Conservation (phyloP, 768 basidiomycete genomes). For the Leccinum imitatum region DNA sequence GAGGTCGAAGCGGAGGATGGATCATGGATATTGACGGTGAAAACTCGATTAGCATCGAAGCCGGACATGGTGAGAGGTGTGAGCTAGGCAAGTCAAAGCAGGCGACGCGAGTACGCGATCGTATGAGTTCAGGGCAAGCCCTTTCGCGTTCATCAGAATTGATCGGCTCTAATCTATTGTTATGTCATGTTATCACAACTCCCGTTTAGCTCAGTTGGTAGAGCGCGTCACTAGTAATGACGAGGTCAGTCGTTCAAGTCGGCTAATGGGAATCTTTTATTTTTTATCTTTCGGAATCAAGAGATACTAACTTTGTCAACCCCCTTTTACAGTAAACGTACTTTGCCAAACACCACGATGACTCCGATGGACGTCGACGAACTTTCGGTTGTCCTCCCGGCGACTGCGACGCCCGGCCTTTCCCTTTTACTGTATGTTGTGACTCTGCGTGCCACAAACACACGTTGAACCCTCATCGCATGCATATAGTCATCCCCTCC, state of each 20-base stretch:
- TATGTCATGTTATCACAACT: not conserved
- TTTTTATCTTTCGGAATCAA: slow-evolving; percentile 8
- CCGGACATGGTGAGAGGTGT: slow-evolving; percentile 63
- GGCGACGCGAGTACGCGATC: slow-evolving; percentile 12
- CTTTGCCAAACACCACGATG: slow-evolving; percentile 31
- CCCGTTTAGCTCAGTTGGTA: slow-evolving; percentile 50
- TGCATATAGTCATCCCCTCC: slow-evolving; percentile 80
- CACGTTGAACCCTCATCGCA: slow-evolving; percentile 13
- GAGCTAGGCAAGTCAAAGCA: not conserved
- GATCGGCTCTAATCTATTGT: not conserved
- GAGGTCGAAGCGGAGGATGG: slow-evolving; percentile 47
- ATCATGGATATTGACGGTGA: slow-evolving; percentile 78
- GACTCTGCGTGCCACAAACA: not conserved
- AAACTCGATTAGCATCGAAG: slow-evolving; percentile 81
- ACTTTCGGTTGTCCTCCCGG: slow-evolving; percentile 68
- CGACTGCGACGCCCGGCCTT: slow-evolving; percentile 69
- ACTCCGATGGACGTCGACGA: slow-evolving; percentile 79
- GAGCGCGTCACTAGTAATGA: slow-evolving; percentile 51
- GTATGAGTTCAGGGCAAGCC: slow-evolving; percentile 27
- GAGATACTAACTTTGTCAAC: not conserved
- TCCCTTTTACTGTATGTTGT: slow-evolving; percentile 67
- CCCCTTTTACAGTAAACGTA: slow-evolving; percentile 5
- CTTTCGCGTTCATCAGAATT: slow-evolving; percentile 27
- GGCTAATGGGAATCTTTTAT: slow-evolving; percentile 36
- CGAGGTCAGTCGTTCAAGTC: slow-evolving; percentile 44